phyloP scores from a whole-genome alignment of 495 filamentous ascomycete species.

The Hyaloscypha hepaticicola region DNA sequence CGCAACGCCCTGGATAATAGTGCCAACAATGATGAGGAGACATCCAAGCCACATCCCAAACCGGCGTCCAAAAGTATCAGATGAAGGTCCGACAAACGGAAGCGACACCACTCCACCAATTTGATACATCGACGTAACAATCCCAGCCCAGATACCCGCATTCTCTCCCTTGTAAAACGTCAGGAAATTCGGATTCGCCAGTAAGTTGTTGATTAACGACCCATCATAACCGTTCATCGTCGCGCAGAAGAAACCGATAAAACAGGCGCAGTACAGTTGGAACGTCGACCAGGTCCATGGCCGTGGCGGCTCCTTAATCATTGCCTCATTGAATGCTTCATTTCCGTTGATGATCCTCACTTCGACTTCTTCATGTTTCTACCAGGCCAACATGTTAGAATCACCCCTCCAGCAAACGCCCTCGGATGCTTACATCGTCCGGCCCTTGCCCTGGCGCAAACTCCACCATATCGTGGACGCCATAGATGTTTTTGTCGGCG shows the following conservation, averaged over 20 bases:
- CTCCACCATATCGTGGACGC: background rate
- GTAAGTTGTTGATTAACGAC: conserved; percentile 44
- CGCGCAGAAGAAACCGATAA: conserved; percentile 44
- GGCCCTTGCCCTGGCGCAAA: background rate
- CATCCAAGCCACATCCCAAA: conserved; percentile 65
- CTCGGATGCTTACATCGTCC: conserved; percentile 1
- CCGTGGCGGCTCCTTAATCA: conserved; percentile 36
- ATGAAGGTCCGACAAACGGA: conserved; percentile 50
- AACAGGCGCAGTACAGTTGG: conserved; percentile 39
- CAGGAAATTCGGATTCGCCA: conserved; percentile 33
- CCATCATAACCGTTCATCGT: conserved; percentile 59
- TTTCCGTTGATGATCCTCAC: conserved; percentile 35
- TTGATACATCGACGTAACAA: conserved; percentile 58
- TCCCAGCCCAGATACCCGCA: conserved; percentile 45
- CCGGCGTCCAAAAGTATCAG: conserved; percentile 55
- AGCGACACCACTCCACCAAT: conserved; percentile 58
- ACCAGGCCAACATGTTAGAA: conserved; percentile 5
- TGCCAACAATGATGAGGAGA: conserved; percentile 60
- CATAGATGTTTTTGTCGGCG: background rate
- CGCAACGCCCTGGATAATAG: conserved; percentile 50
- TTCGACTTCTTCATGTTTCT: conserved; percentile 33
- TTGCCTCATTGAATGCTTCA: conserved; percentile 39
- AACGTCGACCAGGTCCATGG: conserved; percentile 39
- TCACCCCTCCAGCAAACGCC: background rate
- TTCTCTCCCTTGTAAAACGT: conserved; percentile 32